Evolutionary conservation across 345 rosid genomes (phyloP).

Genomic region (Brassica incana): DNA sequence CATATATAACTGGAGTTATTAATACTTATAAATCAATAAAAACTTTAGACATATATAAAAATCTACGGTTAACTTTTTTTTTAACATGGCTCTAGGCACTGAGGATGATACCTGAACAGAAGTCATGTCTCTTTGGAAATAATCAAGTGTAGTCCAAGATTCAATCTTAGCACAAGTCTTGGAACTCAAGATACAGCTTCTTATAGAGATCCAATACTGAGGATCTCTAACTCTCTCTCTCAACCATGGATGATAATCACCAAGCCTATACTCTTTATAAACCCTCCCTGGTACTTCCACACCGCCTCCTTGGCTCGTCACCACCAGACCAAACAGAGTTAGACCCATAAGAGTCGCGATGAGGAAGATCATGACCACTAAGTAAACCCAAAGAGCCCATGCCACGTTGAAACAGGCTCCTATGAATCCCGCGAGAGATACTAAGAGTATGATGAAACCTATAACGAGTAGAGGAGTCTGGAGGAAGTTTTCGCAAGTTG

Average conservation of each 20-base stretch:
- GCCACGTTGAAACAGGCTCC: constrained; percentile 87
- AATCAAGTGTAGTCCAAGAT: constrained; percentile 87
- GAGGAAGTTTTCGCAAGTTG: constrained; percentile 80
- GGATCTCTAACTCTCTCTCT: constrained; percentile 62
- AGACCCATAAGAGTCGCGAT: constrained; percentile 66
- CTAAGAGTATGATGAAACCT: constrained; percentile 71
- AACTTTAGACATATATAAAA: background rate
- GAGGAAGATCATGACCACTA: constrained; percentile 78
- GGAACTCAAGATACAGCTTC: constrained; percentile 73
- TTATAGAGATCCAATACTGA: constrained; percentile 65
- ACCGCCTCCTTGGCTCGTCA: constrained; percentile 83
- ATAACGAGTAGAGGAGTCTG: constrained; percentile 80
- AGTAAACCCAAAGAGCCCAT: constrained; percentile 96
- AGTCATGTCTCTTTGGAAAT: constrained; percentile 56
- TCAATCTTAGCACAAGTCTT: constrained; percentile 64
- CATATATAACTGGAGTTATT: too few relatives aligned
- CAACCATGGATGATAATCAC: constrained; percentile 84
- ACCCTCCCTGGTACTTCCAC: constrained; percentile 60
- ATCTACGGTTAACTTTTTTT: background rate
- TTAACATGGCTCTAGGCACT: background rate
- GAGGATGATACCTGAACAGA: constrained; percentile 64
- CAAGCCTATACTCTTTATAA: constrained; percentile 71
- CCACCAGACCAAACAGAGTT: constrained; percentile 81
- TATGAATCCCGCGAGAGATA: constrained; percentile 86
- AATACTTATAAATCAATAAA: background rate